Percentiles rank a stretch among this genome's conserved stretches.
phyloP scores from a whole-genome alignment of 257 asterid genomes.

The Perilla frutescens region DNA sequence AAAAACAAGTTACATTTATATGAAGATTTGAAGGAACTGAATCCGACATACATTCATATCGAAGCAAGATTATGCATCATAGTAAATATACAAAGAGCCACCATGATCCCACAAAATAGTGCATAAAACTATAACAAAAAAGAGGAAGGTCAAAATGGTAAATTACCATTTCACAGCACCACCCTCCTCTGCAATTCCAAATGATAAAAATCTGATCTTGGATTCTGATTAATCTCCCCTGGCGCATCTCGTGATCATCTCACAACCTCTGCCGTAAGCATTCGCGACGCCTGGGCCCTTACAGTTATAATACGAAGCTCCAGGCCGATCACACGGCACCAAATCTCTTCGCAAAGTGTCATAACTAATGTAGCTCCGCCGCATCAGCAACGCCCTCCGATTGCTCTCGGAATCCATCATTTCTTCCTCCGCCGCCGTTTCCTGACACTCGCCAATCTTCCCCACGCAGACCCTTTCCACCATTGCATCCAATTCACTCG shows the following conservation, averaged over 20 bases:
- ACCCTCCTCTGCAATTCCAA: background rate
- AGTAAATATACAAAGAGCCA: conserved; percentile 20
- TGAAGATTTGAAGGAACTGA: conserved; percentile 13
- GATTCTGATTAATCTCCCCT: conserved; percentile 46
- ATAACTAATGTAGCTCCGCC: conserved; percentile 68
- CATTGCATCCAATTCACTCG: conserved; percentile 42
- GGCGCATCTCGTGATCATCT: conserved; percentile 86
- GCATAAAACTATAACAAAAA: background rate
- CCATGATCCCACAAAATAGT: conserved; percentile 8
- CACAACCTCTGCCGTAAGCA: conserved; percentile 76
- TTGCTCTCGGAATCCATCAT: conserved; percentile 69
- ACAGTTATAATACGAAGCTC: conserved; percentile 83
- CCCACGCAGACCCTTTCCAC: conserved; percentile 52
- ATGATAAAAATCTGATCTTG: conserved; percentile 8
- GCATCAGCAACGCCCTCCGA: conserved; percentile 63
- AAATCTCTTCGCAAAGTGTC: conserved; percentile 71
- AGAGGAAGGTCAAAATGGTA: background rate
- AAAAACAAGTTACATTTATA: background rate
- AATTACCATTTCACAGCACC: conserved; percentile 16
- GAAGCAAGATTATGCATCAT: conserved; percentile 26
- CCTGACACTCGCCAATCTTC: conserved; percentile 53
- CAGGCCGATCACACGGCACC: conserved; percentile 83
- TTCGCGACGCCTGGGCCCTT: conserved; percentile 61
- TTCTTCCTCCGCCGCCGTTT: conserved; percentile 42
- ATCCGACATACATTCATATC: conserved; percentile 17